A percentile compares a stretch with the other conserved stretches of the same genome.
Conservation (phyloP, 345 rosid species). For the Aquilaria sinensis region DNA sequence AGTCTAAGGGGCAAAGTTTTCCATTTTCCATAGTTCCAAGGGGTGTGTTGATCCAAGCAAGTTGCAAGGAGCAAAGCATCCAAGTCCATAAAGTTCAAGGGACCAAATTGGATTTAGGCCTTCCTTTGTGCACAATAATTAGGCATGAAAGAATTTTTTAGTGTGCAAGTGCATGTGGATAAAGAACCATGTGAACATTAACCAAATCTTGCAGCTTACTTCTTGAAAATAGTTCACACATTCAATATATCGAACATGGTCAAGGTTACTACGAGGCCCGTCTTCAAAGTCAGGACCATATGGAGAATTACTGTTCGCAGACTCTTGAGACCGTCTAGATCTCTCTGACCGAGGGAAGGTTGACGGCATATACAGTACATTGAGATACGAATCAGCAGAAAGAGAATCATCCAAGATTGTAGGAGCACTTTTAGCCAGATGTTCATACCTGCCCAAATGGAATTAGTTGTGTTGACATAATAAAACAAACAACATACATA, state of each 20-base stretch:
- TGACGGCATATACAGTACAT: conserved; percentile 91
- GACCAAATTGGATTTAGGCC: too few relatives aligned
- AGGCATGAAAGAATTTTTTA: too few relatives aligned
- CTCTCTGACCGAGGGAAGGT: conserved; percentile 95
- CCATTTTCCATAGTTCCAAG: too few relatives aligned
- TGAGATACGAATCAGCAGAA: conserved; percentile 95
- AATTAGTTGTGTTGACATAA: conserved; percentile 10
- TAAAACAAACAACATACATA: conserved; percentile 4
- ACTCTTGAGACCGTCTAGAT: conserved; percentile 61
- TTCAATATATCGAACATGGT: conserved; percentile 62
- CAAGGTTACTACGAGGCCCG: conserved; percentile 90
- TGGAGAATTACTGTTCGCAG: conserved; percentile 42
- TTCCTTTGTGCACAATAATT: too few relatives aligned
- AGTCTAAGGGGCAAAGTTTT: too few relatives aligned
- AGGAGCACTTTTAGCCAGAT: conserved; percentile 95
- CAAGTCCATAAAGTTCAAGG: too few relatives aligned
- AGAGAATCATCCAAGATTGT: conserved; percentile 95
- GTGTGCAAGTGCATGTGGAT: too few relatives aligned
- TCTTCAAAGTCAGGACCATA: conserved; percentile 53
- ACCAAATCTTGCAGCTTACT: conserved; percentile 32
- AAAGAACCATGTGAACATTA: not conserved
- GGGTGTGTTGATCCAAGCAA: too few relatives aligned
- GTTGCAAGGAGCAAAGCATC: too few relatives aligned
- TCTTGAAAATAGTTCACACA: conserved; percentile 85
- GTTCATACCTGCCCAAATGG: conserved; percentile 69